Base-by-base conservation (phyloP, 768 basidiomycete species). In the Suillus plorans region DNA sequence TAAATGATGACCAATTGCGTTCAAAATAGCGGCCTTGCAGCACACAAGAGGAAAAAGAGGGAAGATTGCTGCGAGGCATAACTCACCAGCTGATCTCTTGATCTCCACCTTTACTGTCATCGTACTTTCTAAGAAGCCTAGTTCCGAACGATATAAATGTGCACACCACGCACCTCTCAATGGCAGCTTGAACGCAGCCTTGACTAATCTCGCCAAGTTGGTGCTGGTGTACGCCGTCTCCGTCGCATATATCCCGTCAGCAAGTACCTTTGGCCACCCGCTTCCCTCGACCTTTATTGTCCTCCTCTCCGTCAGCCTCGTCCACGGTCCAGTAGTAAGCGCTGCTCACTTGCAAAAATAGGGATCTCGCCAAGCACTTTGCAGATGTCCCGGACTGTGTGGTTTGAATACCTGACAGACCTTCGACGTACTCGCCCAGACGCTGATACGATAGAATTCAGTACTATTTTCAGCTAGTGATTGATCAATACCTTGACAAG, bases 211-310 rank as follows among this genome's bases (percentile, higher is more conserved):
- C 6, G 88, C 89, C 42, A 84, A 78, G 41, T 80, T 80, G n/a
- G 83, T 76, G 60, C 84, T 85, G 31, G 85, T 87, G 78, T 89
- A 98, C 14, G 93, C 94, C 1, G 94, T 94, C 80, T 99, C 97
- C 6, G 97, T 98, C 1, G 96, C 97, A 73, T 99, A 99, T 3
- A 97, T 99, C 10, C 97, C 97, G 71, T 99, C 97, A 22, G 95
- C 95, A 64, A 97, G 80, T 12, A 99, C 92, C 72, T 86, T 89
- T 8, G 86, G 95, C 73, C 86, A 86, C 12, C 85, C 82, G 7
- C 80, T 77, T 61, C 81, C 67, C 72, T 79, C 53, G 73, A 75
- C 70, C 45, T 76, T 84, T 80, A 47, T 78, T 79, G 31, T 22
- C 47, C 28, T 84, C 89, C 65, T 84, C 80, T 47, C 78, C 79